phyloP scores from a whole-genome alignment of 2,329 filamentous ascomycete species.

The Chrysoporthe austroafricana region DNA sequence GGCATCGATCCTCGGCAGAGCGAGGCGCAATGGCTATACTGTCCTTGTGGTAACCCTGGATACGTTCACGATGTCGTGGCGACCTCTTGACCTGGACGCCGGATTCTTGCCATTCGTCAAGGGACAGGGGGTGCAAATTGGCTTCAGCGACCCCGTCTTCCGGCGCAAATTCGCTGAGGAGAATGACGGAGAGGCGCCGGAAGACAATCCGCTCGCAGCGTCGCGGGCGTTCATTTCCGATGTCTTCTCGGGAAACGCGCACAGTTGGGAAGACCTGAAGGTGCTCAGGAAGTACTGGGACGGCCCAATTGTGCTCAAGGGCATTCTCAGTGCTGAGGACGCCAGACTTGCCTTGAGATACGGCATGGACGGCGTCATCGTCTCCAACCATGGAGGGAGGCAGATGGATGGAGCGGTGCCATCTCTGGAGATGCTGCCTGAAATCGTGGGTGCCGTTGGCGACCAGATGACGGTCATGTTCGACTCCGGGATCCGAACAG shows the following conservation, averaged over 20 bases:
- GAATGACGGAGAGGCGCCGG: slow-evolving; percentile 48
- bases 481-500: slow-evolving; percentile 61
- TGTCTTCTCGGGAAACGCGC: slow-evolving; percentile 56
- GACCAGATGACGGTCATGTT: slow-evolving; percentile 63
- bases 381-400: slow-evolving; percentile 62
- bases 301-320: slow-evolving; percentile 67
- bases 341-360: slow-evolving; percentile 48
- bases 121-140: slow-evolving; percentile 62
- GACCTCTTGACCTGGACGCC: slow-evolving; percentile 68
- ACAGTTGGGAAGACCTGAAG: slow-evolving; percentile 65
- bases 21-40: slow-evolving; percentile 63
- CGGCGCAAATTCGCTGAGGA: slow-evolving; percentile 57
- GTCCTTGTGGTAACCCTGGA: slow-evolving; percentile 75
- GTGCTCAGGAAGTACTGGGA: slow-evolving; percentile 63
- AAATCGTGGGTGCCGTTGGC: slow-evolving; percentile 65
- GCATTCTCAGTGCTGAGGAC: slow-evolving; percentile 56
- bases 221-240: slow-evolving; percentile 56
- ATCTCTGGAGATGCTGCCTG: slow-evolving; percentile 59
- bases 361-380: slow-evolving; percentile 55
- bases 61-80: slow-evolving; percentile 70
- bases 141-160: slow-evolving; percentile 71
- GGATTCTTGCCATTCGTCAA: slow-evolving; percentile 64
- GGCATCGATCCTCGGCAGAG: slow-evolving; percentile 62
- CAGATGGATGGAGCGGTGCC: slow-evolving; percentile 60
- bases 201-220: slow-evolving; percentile 54